A percentile compares a stretch with the other conserved stretches of the same genome.
phyloP scores from a whole-genome alignment of 768 basidiomycete species.

The Boletus rufocinnamomeus region DNA sequence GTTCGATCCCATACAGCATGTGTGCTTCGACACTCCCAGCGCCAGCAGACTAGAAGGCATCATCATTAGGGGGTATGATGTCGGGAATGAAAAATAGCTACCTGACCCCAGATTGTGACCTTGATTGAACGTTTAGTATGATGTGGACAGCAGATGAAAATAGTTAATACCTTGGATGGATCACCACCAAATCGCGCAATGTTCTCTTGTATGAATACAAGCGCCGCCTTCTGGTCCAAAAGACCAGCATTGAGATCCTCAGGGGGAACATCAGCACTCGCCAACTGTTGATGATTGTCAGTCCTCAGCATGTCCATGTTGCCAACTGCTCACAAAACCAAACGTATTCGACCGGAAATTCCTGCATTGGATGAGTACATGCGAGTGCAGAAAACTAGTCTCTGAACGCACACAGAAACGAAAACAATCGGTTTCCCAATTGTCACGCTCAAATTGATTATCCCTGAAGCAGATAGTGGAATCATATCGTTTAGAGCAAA shows the following conservation, averaged over 20 bases:
- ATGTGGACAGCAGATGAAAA: neutral
- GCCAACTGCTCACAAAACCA: conserved; percentile 16
- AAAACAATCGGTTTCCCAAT: conserved; percentile 21
- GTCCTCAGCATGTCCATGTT: neutral
- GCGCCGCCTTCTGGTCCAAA: conserved; percentile 57
- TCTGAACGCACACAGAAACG: conserved; percentile 16
- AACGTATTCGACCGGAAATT: conserved; percentile 22
- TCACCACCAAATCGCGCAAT: conserved; percentile 67
- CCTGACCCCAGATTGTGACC: conserved; percentile 26
- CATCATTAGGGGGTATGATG: neutral
- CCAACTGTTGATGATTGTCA: conserved; percentile 39
- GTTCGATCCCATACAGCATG: conserved; percentile 9
- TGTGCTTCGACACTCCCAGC: conserved; percentile 21
- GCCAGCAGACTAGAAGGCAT: conserved; percentile 15
- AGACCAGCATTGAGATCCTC: conserved; percentile 61
- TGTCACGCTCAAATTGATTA: conserved; percentile 10
- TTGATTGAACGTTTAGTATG: neutral
- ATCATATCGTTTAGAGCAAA: neutral
- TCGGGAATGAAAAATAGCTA: neutral
- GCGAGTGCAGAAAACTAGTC: neutral
- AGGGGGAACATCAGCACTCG: conserved; percentile 46
- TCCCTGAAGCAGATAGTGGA: conserved; percentile 2
- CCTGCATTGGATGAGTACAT: conserved; percentile 1
- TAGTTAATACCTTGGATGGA: conserved; percentile 45
- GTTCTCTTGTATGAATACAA: conserved; percentile 65